Evolutionary conservation across 1,139 yeast species (phyloP).

Genomic region (Meyerozyma sp.): DNA sequence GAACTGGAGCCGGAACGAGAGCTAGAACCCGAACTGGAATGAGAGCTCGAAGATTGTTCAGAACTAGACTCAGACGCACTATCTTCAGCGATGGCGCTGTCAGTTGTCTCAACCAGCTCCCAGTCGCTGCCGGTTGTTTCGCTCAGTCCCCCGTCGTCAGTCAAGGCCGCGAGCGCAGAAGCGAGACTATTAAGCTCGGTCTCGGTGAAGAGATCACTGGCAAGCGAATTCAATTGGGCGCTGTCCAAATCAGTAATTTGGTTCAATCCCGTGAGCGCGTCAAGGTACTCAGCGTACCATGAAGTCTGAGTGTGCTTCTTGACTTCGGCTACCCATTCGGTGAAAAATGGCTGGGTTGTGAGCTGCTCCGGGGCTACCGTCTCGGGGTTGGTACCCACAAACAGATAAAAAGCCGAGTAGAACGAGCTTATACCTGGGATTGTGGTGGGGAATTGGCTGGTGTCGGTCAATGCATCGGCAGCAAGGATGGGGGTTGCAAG

Average conservation of each 20-base stretch:
- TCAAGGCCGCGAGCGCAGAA: too few species aligned
- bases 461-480: slow-evolving; percentile 3
- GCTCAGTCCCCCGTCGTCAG: too few species aligned
- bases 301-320: slow-evolving; percentile 1
- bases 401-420: slow-evolving; percentile 1
- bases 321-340: not conserved
- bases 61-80: too few species aligned
- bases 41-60: too few species aligned
- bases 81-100: too few species aligned
- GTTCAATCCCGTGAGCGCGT: not conserved
- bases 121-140: too few species aligned
- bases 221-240: not conserved
- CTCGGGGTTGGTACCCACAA: slow-evolving; percentile 1
- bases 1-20: slow-evolving; percentile 1
- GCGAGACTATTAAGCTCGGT: too few species aligned
- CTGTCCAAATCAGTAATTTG: not conserved
- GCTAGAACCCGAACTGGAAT: too few species aligned
- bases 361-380: not conserved
- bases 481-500: slow-evolving; percentile 3
- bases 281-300: not conserved
- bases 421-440: slow-evolving; percentile 4
- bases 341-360: slow-evolving; percentile 1
- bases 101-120: too few species aligned
- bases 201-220: not conserved
- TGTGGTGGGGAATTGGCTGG: slow-evolving; percentile 5